These are phyloP conservation scores for Saturnispora bothae DNA, from an alignment of 805 yeast species.

Conservation along the genomic window DNA sequence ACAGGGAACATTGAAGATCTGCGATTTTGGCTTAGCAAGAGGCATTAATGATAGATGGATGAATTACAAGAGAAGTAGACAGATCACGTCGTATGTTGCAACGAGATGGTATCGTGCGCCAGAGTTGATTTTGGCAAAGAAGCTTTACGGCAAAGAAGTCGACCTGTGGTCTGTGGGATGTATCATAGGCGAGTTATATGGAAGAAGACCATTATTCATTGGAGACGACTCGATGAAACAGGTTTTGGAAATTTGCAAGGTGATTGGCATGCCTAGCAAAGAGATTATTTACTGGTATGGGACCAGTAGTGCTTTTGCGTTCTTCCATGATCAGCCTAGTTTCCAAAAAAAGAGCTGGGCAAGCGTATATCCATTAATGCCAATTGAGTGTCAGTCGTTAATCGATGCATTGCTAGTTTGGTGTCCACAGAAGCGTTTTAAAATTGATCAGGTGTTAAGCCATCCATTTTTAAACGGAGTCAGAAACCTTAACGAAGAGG, in stretches of 20 bases:
- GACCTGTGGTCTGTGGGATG: conserved; percentile 96
- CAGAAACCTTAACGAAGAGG: conserved; percentile 48
- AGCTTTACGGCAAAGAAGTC: conserved; percentile 52
- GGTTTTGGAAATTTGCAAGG: conserved; percentile 51
- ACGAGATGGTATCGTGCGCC: conserved; percentile 97
- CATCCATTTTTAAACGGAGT: conserved; percentile 47
- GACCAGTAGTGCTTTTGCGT: conserved; percentile 36
- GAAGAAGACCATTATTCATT: conserved; percentile 67
- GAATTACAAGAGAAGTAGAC: conserved; percentile 9
- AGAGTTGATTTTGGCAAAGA: conserved; percentile 59
- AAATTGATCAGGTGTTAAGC: conserved; percentile 44
- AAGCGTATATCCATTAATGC: conserved; percentile 39
- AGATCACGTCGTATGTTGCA: conserved; percentile 78
- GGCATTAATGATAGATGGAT: conserved; percentile 38
- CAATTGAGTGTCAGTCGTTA: conserved; percentile 43
- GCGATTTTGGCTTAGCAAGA: conserved; percentile 91
- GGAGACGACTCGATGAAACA: conserved; percentile 71
- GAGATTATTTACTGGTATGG: conserved; percentile 35
- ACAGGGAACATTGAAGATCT: conserved; percentile 69
- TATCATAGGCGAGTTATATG: conserved; percentile 74
- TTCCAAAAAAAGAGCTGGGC: conserved; percentile 38
- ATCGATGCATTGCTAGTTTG: conserved; percentile 50
- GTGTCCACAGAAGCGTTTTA: conserved; percentile 46
- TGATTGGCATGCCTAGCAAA: conserved; percentile 61
- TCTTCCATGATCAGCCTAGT: conserved; percentile 35